Percentiles rank a stretch among this genome's conserved stretches.
phyloP scores from a whole-genome alignment of 768 basidiomycete genomes.

The Panaeolus cyanescens region DNA sequence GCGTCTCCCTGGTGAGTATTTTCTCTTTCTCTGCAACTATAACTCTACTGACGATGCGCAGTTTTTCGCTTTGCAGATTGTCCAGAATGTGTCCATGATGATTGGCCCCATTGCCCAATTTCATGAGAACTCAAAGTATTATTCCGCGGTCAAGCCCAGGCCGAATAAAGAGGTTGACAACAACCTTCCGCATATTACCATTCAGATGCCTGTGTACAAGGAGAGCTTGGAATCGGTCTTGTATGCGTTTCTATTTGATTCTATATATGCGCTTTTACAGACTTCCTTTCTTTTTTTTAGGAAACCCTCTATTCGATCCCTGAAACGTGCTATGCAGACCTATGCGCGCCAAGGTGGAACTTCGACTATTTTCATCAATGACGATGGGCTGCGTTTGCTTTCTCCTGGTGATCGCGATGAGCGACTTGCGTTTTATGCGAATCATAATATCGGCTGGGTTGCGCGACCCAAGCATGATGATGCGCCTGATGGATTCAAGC shows the following conservation, averaged over 20 bases:
- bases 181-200: slow-evolving; percentile 71
- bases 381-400: slow-evolving; percentile 71
- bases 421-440: slow-evolving; percentile 70
- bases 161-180: slow-evolving; percentile 49
- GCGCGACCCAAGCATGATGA: slow-evolving; percentile 71
- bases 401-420: slow-evolving; percentile 58
- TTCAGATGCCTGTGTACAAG: slow-evolving; percentile 88
- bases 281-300: slow-evolving; percentile 28
- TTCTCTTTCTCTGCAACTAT: slow-evolving; percentile 12
- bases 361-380: slow-evolving; percentile 74
- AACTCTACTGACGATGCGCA: slow-evolving; percentile 23
- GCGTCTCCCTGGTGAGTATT: slow-evolving; percentile 62
- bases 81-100: slow-evolving; percentile 70
- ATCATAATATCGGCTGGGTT: slow-evolving; percentile 76
- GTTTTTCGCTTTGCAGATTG: slow-evolving; percentile 79
- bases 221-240: slow-evolving; percentile 71
- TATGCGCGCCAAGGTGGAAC: slow-evolving; percentile 86
- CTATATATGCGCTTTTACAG: not conserved
- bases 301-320: slow-evolving; percentile 66
- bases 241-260: slow-evolving; percentile 36
- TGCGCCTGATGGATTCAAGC: slow-evolving; percentile 56
- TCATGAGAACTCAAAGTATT: slow-evolving; percentile 80
- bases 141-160: slow-evolving; percentile 65
- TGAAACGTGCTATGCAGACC: slow-evolving; percentile 85
- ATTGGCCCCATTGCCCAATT: slow-evolving; percentile 82